Evolutionary conservation across 768 basidiomycete genomes (phyloP).

Genomic region (Dentipellis sp.): DNA sequence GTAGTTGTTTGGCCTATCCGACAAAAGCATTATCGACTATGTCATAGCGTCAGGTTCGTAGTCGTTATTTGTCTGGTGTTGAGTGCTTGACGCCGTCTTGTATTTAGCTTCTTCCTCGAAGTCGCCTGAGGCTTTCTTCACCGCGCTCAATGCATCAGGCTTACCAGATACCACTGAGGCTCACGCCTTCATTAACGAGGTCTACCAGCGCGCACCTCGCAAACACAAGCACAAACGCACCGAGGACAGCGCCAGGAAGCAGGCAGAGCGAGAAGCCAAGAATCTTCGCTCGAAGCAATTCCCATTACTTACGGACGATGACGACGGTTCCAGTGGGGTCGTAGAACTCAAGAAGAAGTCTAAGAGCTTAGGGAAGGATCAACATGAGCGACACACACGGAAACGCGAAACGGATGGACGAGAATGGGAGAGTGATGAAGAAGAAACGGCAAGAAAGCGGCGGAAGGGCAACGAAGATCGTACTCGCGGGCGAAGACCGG

Average conservation of each 20-base stretch:
- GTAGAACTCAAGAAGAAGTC: conserved; percentile 23
- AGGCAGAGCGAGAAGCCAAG: conserved; percentile 70
- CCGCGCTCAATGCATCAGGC: conserved; percentile 66
- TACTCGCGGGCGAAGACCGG: conserved; percentile 13
- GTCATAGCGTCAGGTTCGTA: conserved; percentile 74
- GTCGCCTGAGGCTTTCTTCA: conserved; percentile 67
- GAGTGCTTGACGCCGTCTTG: conserved; percentile 1
- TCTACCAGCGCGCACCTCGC: conserved; percentile 70
- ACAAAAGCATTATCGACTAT: conserved; percentile 78
- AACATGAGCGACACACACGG: conserved; percentile 50
- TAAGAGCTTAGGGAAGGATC: conserved; percentile 32
- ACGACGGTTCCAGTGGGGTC: conserved; percentile 33
- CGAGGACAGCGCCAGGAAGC: conserved; percentile 40
- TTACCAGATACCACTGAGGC: conserved; percentile 75
- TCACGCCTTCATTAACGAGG: conserved; percentile 69
- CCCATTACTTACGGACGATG: conserved; percentile 78
- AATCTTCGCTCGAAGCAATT: conserved; percentile 65
- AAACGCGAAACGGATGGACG: conserved; percentile 76
- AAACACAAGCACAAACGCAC: conserved; percentile 63
- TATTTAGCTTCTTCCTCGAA: conserved; percentile 71
- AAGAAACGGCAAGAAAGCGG: conserved; percentile 65
- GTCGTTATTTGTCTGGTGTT: not conserved
- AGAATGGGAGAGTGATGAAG: conserved; percentile 90
- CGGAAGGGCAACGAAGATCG: conserved; percentile 39
- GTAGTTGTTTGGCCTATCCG: conserved; percentile 78